Percentiles rank a stretch among this genome's conserved stretches.
Evolutionary conservation across 202 grass and related monocot genomes (phyloP).

Genomic region (Setaria viridis): DNA sequence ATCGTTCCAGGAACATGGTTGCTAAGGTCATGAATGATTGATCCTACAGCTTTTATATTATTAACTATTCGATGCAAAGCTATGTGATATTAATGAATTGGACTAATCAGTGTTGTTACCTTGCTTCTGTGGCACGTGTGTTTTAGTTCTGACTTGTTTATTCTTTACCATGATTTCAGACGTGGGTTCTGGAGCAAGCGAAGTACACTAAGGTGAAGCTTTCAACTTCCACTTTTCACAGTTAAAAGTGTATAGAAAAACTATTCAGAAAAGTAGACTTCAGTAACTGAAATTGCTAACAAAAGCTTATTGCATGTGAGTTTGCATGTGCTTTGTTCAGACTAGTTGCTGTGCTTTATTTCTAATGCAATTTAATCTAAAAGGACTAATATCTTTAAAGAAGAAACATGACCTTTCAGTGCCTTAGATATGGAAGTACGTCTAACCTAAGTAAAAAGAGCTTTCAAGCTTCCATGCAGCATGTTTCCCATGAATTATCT

Average conservation of each 20-base stretch:
- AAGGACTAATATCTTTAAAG: background rate
- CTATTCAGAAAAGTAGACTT: background rate
- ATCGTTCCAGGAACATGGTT: no score
- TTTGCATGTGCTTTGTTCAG: background rate
- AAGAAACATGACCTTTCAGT: slow-evolving; percentile 4
- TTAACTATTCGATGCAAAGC: background rate
- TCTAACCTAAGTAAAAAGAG: slow-evolving; percentile 15
- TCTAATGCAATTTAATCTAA: slow-evolving; percentile 3
- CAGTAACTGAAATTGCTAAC: slow-evolving; percentile 36
- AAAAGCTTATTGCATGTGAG: slow-evolving; percentile 16
- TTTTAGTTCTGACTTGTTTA: slow-evolving; percentile 45
- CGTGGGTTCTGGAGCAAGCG: slow-evolving; percentile 86
- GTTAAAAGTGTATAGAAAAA: background rate
- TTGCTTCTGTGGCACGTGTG: background rate
- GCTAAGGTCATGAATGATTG: background rate
- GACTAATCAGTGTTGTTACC: background rate
- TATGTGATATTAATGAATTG: background rate
- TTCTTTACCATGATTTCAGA: slow-evolving; percentile 58
- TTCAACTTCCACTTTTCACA: background rate
- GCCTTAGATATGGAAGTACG: background rate
- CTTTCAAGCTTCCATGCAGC: background rate
- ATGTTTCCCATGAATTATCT: slow-evolving; percentile 9
- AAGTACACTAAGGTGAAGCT: slow-evolving; percentile 83
- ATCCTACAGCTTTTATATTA: background rate
- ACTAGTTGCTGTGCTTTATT: background rate